Evolutionary conservation across 306 rosid genomes (phyloP), one percentile per base, ranked within the genome.

Genomic region (Cicer yamashitae): DNA sequence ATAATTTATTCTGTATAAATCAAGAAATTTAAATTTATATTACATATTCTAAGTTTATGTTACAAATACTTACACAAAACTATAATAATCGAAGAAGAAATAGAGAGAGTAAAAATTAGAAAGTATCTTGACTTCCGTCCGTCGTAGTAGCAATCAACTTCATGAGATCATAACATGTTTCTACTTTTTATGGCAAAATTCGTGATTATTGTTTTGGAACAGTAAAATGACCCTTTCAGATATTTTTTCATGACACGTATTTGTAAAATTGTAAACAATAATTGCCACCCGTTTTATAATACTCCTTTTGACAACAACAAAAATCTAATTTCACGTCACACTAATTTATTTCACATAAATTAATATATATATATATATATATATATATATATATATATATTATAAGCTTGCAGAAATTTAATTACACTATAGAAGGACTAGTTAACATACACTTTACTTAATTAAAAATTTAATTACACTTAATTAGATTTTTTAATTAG

Each of bases 111-210:
- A 25, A 25, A 25, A 25, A 25, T 25, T 25, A 3, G 34, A 25
- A 4, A 25, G 34, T 25, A 25, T 2, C 4, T 25, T 25, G 2
- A 25, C 2, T 44, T 53, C 69, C 7, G 6, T 17, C 3, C 0
- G 6, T 15, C 0, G 0, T 13, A 20, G 80, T 15, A 44, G 67
- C 71, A 74, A 40, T 51, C 73, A 56, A 66, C 59, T 66, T 65
- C 62, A 56, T 6, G 44, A 72, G 52, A 54, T 25, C 62, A 51
- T 30, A 64, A 65, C 74, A 37, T 72, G 78, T 54, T 65, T 65
- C 52, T 45, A 53, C 62, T 65, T 65, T 65, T 18, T 7, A 52
- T 34, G 74, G 9, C 38, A 52, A 41, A 44, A 7, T 18, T 52
- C n/a, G 17, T 50, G 54, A 22, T 25, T 51, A 14, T 43, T 61